Percentiles rank a stretch among this genome's conserved stretches.
These are phyloP conservation scores for Carex cristatella DNA, from an alignment of 176 grass and related monocot genomes.

Conservation along the genomic window DNA sequence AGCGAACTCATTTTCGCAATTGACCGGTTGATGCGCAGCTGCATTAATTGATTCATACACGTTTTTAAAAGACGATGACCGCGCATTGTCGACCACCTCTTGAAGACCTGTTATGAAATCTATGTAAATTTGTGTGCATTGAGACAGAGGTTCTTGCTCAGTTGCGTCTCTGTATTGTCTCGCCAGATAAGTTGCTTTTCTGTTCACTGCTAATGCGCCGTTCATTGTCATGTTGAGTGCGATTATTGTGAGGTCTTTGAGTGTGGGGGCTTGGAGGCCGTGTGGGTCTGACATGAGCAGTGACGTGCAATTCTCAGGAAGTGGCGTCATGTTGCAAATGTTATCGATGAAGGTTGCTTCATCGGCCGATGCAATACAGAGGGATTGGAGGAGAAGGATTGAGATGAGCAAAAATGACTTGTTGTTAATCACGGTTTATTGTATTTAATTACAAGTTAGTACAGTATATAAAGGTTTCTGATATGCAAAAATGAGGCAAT, in stretches of 20 bases:
- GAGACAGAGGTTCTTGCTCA: not conserved
- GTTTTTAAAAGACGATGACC: not conserved
- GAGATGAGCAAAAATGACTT: not conserved
- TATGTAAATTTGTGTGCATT: not conserved
- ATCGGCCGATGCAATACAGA: too few species aligned
- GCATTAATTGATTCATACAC: not conserved
- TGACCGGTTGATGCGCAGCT: not conserved
- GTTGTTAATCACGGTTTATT: not conserved
- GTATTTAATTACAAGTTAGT: too few species aligned
- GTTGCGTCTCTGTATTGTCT: not conserved
- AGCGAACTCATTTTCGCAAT: not conserved
- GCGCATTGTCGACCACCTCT: not conserved
- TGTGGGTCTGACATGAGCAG: not conserved
- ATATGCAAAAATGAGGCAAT: too few species aligned
- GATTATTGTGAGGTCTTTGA: not conserved
- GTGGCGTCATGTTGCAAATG: not conserved
- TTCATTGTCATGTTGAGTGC: not conserved
- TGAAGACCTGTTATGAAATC: not conserved
- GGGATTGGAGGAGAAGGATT: too few species aligned
- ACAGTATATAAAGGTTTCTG: too few species aligned
- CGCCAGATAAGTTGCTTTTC: not conserved
- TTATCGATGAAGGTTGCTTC: not conserved
- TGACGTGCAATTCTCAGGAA: not conserved
- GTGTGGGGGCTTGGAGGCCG: not conserved
- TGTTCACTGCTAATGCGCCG: not conserved